phyloP scores from a whole-genome alignment of 768 basidiomycete genomes.

The Melanogaster broomeanus region DNA sequence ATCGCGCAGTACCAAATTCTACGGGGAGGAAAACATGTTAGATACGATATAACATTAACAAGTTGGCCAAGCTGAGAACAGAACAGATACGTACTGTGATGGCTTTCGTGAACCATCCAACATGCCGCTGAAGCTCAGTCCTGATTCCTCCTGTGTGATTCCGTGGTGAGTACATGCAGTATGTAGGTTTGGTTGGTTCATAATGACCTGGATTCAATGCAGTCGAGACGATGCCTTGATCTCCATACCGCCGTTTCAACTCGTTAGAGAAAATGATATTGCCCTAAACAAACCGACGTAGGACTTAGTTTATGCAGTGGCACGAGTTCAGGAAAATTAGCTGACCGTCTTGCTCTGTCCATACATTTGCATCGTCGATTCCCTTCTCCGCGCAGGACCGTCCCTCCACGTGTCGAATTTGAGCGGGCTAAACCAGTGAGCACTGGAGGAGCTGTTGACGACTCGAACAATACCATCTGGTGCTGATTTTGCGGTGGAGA shows the following conservation, averaged over 20 bases:
- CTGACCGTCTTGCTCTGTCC: slow-evolving; percentile 36
- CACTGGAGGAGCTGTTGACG: slow-evolving; percentile 35
- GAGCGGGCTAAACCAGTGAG: slow-evolving; percentile 21
- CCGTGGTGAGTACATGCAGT: neutral
- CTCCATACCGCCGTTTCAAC: slow-evolving; percentile 41
- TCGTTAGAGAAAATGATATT: slow-evolving; percentile 48
- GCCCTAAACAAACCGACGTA: slow-evolving; percentile 31
- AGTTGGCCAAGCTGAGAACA: neutral
- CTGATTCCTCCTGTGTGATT: neutral
- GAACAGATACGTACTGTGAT: slow-evolving; percentile 9
- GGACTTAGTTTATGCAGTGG: neutral
- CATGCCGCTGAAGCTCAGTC: slow-evolving; percentile 10
- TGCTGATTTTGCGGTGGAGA: slow-evolving; percentile 30
- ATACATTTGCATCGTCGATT: slow-evolving; percentile 8
- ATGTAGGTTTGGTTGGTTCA: neutral
- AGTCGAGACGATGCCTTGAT: slow-evolving; percentile 45
- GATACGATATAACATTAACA: no score
- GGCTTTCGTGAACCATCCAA: neutral
- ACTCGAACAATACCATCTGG: slow-evolving; percentile 36
- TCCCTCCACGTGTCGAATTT: slow-evolving; percentile 31
- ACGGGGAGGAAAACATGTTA: neutral
- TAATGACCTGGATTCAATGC: slow-evolving; percentile 43
- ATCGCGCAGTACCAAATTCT: slow-evolving; percentile 28
- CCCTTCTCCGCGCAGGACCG: slow-evolving; percentile 17
- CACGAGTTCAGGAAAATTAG: neutral